These are phyloP conservation scores for Castanopsis chinensis DNA, from an alignment of 306 rosid genomes.

Conservation along the genomic window DNA sequence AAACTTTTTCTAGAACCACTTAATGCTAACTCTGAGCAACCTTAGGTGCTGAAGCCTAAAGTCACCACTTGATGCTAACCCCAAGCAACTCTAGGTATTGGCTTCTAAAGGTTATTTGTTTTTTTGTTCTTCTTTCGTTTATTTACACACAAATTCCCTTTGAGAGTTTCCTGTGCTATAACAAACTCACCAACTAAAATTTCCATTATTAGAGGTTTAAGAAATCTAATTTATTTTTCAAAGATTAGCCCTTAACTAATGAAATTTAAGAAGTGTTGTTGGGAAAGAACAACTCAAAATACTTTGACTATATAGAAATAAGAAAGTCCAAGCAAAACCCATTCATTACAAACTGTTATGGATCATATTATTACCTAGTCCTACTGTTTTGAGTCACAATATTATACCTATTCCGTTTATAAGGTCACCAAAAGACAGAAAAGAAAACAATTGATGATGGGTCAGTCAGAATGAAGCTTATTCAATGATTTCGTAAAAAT, in stretches of 20 bases:
- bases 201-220: not conserved
- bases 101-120: no score
- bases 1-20: no score
- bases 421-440: not conserved
- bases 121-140: no score
- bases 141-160: no score
- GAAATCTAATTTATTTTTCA: not conserved
- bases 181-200: not conserved
- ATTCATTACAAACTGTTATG: not conserved
- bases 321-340: not conserved
- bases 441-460: no score
- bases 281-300: not conserved
- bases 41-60: no score
- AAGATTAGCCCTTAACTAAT: not conserved
- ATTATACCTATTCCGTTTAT: not conserved
- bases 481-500: not conserved
- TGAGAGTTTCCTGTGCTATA: no score
- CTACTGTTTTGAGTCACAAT: not conserved
- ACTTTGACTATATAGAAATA: not conserved
- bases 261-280: not conserved
- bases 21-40: no score
- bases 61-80: no score
- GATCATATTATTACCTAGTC: not conserved
- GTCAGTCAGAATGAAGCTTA: not conserved
- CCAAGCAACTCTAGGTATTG: no score